phyloP scores from a whole-genome alignment of 805 yeast species.

The Blastobotrys peoriensis region DNA sequence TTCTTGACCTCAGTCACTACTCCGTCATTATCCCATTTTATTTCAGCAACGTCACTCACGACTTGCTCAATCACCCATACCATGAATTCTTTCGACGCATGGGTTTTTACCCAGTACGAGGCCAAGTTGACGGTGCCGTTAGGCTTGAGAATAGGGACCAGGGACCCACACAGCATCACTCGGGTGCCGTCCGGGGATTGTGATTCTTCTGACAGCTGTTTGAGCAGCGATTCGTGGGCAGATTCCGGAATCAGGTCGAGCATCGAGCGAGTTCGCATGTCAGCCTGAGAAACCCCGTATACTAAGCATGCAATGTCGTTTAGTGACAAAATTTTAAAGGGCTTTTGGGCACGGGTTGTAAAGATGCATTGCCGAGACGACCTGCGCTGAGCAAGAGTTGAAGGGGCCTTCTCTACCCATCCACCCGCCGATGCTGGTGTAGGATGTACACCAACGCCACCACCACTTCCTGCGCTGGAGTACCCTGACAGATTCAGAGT shows the following conservation, averaged over 20 bases:
- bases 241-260: constrained; percentile 49
- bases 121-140: constrained; percentile 72
- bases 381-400: constrained; percentile 34
- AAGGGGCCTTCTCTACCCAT: constrained; percentile 5
- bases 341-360: constrained; percentile 65
- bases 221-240: constrained; percentile 4
- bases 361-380: constrained; percentile 59
- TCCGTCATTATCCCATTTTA: constrained; percentile 2
- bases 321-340: constrained; percentile 78
- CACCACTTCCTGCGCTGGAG: constrained; percentile 4
- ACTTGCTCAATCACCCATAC: constrained; percentile 87
- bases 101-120: constrained; percentile 76
- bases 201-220: background rate
- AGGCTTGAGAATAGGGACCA: constrained; percentile 69
- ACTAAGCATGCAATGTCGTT: constrained; percentile 85
- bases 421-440: constrained; percentile 9
- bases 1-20: background rate
- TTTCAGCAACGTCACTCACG: constrained; percentile 32
- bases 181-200: background rate
- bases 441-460: no score
- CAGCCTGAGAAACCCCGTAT: constrained; percentile 70
- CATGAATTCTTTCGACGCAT: constrained; percentile 54
- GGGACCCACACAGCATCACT: constrained; percentile 54
- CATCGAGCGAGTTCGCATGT: constrained; percentile 55
- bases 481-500: constrained; percentile 3